A percentile compares a stretch with the other conserved stretches of the same genome.
Evolutionary conservation across 2,329 filamentous ascomycete genomes (phyloP).

Genomic region (Botrytis cinerea): DNA sequence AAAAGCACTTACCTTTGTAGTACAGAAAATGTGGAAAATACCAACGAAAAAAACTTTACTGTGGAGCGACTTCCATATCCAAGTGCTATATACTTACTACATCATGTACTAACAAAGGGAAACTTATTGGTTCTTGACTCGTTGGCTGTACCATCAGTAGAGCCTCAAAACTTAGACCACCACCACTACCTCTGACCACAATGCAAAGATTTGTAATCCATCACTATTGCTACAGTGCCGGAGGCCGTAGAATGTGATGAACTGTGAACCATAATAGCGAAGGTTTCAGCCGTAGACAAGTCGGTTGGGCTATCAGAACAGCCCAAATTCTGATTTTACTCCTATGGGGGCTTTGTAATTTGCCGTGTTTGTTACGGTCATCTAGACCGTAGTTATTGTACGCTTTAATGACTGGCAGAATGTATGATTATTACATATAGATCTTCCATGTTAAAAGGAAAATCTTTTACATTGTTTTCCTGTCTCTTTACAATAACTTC

Average conservation of each 20-base stretch:
- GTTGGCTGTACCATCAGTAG: background rate
- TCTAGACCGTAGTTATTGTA: background rate
- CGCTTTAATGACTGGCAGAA: no score
- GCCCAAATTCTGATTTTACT: background rate
- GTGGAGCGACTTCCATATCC: accelerated
- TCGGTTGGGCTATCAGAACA: background rate
- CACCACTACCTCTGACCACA: background rate
- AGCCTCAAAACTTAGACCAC: background rate
- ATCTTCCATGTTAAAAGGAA: background rate
- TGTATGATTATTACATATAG: background rate
- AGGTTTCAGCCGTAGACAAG: background rate
- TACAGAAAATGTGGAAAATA: background rate
- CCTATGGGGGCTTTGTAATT: no score
- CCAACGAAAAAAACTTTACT: background rate
- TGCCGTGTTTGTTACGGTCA: no score
- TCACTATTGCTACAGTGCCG: background rate
- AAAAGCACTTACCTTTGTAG: background rate
- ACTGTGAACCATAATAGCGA: background rate
- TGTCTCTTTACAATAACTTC: background rate
- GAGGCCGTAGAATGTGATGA: background rate
- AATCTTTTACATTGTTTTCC: no score
- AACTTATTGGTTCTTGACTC: background rate
- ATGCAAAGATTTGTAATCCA: background rate
- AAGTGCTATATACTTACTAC: no score
- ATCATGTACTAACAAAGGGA: background rate